phyloP scores from a whole-genome alignment of 495 filamentous ascomycete genomes.

The Talaromyces proteolyticus region DNA sequence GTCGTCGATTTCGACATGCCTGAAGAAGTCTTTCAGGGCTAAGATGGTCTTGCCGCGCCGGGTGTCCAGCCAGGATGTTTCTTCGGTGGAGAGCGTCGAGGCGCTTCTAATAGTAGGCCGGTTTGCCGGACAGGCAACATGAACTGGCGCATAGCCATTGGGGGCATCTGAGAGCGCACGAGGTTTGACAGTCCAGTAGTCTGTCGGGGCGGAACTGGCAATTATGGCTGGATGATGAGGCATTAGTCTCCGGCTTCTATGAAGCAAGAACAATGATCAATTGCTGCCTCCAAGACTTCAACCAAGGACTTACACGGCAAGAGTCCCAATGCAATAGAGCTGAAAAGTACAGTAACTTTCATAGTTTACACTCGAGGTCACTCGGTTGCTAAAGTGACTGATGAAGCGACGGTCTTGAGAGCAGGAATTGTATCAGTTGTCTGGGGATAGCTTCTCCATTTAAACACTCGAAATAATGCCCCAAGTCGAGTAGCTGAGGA shows the following conservation, averaged over 20 bases:
- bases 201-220: not conserved
- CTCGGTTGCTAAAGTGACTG: not conserved
- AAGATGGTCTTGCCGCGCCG: slow-evolving; percentile 42
- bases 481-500: no score
- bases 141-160: slow-evolving; percentile 25
- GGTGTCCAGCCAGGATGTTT: slow-evolving; percentile 55
- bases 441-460: no score
- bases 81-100: slow-evolving; percentile 48
- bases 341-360: not conserved
- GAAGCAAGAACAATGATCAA: not conserved
- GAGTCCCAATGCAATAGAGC: not conserved
- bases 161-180: slow-evolving; percentile 11
- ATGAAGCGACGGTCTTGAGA: no score
- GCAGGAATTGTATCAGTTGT: no score
- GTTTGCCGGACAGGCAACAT: slow-evolving; percentile 20
- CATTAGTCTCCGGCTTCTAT: not conserved
- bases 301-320: not conserved
- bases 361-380: not conserved
- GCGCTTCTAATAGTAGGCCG: slow-evolving; percentile 44
- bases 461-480: no score
- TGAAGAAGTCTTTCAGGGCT: slow-evolving; percentile 59
- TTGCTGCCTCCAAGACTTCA: not conserved
- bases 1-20: slow-evolving; percentile 56
- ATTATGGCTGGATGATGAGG: not conserved
- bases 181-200: not conserved